Evolutionary conservation across 495 filamentous ascomycete species (phyloP).

Genomic region (Penicillium paradoxum): DNA sequence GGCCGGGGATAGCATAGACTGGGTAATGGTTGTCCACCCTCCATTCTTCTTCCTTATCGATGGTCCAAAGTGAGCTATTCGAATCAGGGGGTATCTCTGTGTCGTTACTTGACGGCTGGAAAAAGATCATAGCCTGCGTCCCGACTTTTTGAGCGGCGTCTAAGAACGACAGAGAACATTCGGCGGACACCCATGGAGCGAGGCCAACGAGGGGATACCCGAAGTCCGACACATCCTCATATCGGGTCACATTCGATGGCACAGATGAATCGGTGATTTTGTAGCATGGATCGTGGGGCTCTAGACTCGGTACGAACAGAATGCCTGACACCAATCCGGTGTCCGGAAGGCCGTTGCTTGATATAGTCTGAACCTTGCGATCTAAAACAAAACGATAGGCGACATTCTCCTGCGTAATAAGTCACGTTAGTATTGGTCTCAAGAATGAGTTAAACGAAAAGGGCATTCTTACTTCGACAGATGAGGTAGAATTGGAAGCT

Average conservation of each 20-base stretch:
- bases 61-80: constrained; percentile 56
- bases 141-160: constrained; percentile 52
- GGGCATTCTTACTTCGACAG: constrained; percentile 32
- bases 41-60: constrained; percentile 62
- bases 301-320: constrained; percentile 74
- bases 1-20: constrained; percentile 75
- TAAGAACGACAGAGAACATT: constrained; percentile 68
- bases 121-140: constrained; percentile 69
- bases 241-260: constrained; percentile 69
- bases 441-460: background rate
- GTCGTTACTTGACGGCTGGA: constrained; percentile 52
- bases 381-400: constrained; percentile 58
- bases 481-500: constrained; percentile 29
- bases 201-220: constrained; percentile 63
- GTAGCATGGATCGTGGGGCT: constrained; percentile 51
- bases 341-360: constrained; percentile 50
- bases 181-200: constrained; percentile 77
- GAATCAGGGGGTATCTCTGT: constrained; percentile 55
- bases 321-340: constrained; percentile 63
- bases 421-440: background rate
- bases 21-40: constrained; percentile 61
- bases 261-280: constrained; percentile 53
- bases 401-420: constrained; percentile 48
- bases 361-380: constrained; percentile 65
- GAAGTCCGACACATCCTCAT: constrained; percentile 55